Base-by-base conservation (phyloP, 208 protist genomes). In the Wallacemonas sp. region DNA sequence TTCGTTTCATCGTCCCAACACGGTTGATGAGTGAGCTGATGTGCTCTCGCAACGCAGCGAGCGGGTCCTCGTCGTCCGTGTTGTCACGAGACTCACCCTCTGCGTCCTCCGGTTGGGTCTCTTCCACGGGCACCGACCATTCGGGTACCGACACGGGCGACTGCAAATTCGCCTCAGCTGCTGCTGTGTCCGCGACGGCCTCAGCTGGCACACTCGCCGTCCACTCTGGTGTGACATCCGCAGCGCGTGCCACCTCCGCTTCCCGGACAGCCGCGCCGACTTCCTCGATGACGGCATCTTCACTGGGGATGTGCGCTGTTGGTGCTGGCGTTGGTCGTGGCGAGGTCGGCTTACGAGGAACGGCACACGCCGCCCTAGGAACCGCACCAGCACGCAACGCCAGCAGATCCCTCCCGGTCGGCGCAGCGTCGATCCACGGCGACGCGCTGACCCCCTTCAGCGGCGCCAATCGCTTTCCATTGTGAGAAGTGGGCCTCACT, bases 1-100 rank as follows among this genome's bases (percentile, higher is more conserved):
- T 77, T 13, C 34, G 24, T 48, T 75, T 76, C 64, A 89, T 80
- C 48, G 70, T 59, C 24, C 68, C 72, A 30, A 87, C 42, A 3
- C 24, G 34, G 41, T 45, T 48, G 41, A 78, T 83, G 36, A 80
- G 58, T 4, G 45, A 60, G 21, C 63, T 60, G 38, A 87, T 78
- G 39, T 83, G 72, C 1, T 79, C 66, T n/a, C 81, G 71, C 32
- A 87, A 62, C 13, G 53, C 45, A 6, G 67, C 46, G 30, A 57
- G 29, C 30, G 29, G 27, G 24, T 70, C 69, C 1, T 54, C 38
- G n/a, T 44, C 30, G n/a, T 63, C 55, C 13, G 17, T 22, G 12
- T 54, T n/a, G n/a, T n/a, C n/a, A n/a, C n/a, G n/a, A n/a, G n/a
- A n/a, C n/a, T n/a, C n/a, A n/a, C n/a, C n/a, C n/a, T n/a, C n/a